Base-by-base conservation (phyloP, 345 rosid species). In the Eucalyptus pauciflora region DNA sequence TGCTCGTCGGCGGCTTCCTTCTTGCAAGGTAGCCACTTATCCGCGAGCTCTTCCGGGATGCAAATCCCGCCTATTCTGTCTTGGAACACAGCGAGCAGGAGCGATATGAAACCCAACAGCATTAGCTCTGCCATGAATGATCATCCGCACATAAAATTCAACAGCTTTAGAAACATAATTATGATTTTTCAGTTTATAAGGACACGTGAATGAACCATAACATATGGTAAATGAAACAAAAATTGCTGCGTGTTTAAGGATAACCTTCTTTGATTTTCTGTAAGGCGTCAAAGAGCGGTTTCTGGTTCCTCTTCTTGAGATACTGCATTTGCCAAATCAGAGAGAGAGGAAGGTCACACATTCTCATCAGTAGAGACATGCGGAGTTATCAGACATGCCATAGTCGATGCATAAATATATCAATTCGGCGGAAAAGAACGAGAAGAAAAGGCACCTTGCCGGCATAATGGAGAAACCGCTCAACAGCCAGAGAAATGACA, bases 221-320 rank as follows among this genome's bases (percentile, higher is more conserved):
- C 2, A n/a, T 15, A 29, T 43, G 31, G 37, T 24, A 50, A 48
- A n/a, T 48, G 25, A 87, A 49, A n/a, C n/a, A 43, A 27, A 48
- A 54, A 46, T 13, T 29, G 29, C 6, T 13, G 46, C 9, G 50
- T 9, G 7, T 7, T 14, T 18, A 6, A 27, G 48, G 50, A 25
- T 27, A 54, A 95, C 99, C 99, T 96, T 96, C 98, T 95, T 97
- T 96, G 93, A 97, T 90, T 86, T 97, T 97, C 87, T 92, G 96
- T 67, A 97, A 91, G 88, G 99, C 97, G 51, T 97, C 96, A 10
- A 86, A 94, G 33, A 97, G 95, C 24, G 98, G 95, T 62, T 91
- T 97, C 92, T 96, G 98, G 13, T 93, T 29, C 33, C 94, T 95
- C 69, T 87, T 93, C 96, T 94, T 94, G 87, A 95, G 88, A 16